Evolutionary conservation across 768 basidiomycete species (phyloP).

Genomic region (Tephrocybe sp.): DNA sequence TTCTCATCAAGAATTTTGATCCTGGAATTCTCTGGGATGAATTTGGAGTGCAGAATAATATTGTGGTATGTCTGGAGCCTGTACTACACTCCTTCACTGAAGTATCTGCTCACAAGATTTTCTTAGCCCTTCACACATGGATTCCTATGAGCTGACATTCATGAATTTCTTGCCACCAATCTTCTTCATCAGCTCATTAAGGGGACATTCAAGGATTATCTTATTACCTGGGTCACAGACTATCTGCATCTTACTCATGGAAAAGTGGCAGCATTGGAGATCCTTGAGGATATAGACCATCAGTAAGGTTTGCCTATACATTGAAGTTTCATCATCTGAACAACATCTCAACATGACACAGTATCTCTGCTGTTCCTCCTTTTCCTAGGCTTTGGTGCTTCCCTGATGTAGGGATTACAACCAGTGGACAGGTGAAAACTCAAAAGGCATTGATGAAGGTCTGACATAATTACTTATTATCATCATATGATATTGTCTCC

Average conservation of each 20-base stretch:
- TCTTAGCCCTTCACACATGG: conserved; percentile 27
- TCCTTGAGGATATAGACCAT: conserved; percentile 28
- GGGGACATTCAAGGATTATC: conserved; percentile 31
- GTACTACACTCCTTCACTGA: not conserved
- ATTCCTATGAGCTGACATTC: conserved; percentile 30
- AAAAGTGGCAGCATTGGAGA: conserved; percentile 12
- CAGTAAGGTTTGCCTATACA: conserved; percentile 14
- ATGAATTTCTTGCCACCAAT: conserved; percentile 28
- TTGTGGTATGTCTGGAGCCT: conserved; percentile 20
- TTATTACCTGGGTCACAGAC: conserved; percentile 26
- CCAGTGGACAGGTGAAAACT: conserved; percentile 32
- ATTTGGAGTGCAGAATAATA: conserved; percentile 24
- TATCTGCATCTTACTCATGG: conserved; percentile 22
- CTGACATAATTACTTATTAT: not conserved
- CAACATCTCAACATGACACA: not conserved
- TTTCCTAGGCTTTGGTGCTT: conserved; percentile 25
- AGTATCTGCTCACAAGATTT: not conserved
- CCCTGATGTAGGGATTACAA: conserved; percentile 20
- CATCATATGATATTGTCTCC: not conserved
- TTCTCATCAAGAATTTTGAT: conserved; percentile 13
- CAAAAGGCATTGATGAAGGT: conserved; percentile 36
- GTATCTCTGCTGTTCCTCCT: conserved; percentile 22
- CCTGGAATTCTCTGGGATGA: conserved; percentile 3
- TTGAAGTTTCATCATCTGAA: not conserved
- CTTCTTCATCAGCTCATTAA: conserved; percentile 33